Conservation (phyloP, 208 protist genomes). For the Crithidia mellificae region DNA sequence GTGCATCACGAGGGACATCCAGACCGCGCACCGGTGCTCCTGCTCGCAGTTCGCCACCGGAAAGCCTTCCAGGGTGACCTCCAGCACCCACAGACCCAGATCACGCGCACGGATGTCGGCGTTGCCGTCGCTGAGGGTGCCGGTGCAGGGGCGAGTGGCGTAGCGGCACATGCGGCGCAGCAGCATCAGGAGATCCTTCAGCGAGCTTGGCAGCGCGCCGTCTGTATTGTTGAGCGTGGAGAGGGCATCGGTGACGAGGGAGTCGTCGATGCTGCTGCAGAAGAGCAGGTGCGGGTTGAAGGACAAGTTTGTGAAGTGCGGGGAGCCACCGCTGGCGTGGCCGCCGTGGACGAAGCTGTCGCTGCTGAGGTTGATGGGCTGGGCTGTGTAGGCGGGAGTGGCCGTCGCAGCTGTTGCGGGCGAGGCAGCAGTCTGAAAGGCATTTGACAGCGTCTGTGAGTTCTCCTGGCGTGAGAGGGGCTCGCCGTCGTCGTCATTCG, state of each 20-base stretch:
- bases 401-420: no score
- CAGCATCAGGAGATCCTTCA: slow-evolving; percentile 66
- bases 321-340: neutral
- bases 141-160: slow-evolving; percentile 44
- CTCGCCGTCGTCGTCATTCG: neutral
- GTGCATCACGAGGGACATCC: slow-evolving; percentile 61
- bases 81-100: slow-evolving; percentile 62
- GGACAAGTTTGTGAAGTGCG: slow-evolving; percentile 14
- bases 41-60: slow-evolving; percentile 66
- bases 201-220: slow-evolving; percentile 40
- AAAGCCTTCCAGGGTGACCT: slow-evolving; percentile 51
- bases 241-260: slow-evolving; percentile 40
- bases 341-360: neutral
- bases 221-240: slow-evolving; percentile 26
- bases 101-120: slow-evolving; percentile 53
- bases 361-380: neutral
- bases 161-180: slow-evolving; percentile 56
- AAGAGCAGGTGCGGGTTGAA: slow-evolving; percentile 34
- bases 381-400: neutral
- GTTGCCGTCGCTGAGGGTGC: slow-evolving; percentile 46
- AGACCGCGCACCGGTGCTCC: slow-evolving; percentile 72
- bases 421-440: neutral
- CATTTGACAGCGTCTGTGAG: neutral
- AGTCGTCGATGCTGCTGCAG: slow-evolving; percentile 41
- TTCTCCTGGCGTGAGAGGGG: neutral